Evolutionary conservation across 345 rosid species (phyloP).

Genomic region (Hypericum perforatum): DNA sequence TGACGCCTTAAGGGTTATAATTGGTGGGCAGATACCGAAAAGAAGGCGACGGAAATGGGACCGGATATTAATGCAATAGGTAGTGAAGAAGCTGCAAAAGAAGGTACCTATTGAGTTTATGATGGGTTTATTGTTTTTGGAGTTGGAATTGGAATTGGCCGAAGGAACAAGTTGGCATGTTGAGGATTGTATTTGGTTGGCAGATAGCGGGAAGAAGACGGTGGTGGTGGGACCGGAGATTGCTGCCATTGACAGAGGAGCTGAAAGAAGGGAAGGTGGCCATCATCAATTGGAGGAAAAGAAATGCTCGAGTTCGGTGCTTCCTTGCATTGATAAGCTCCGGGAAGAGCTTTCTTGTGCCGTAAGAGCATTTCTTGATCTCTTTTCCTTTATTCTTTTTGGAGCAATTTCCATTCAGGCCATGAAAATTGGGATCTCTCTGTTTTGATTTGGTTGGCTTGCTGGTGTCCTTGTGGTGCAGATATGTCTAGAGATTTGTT

Average conservation of each 20-base stretch:
- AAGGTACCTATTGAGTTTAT: constrained; percentile 5
- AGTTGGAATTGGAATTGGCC: constrained; percentile 1
- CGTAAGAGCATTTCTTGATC: constrained; percentile 31
- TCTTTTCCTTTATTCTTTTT: constrained; percentile 1
- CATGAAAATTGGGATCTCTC: neutral
- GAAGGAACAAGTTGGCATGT: constrained; percentile 3
- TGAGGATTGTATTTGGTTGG: constrained; percentile 1
- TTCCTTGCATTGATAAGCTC: constrained; percentile 70
- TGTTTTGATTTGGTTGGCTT: neutral
- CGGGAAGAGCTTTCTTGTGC: constrained; percentile 93
- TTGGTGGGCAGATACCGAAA: constrained; percentile 23
- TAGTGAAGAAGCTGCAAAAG: neutral
- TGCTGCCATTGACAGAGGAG: neutral
- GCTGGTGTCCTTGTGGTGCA: constrained; percentile 18
- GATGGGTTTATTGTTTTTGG: neutral
- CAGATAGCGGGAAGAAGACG: constrained; percentile 22
- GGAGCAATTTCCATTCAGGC: neutral
- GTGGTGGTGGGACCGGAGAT: neutral
- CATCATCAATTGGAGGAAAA: constrained; percentile 20
- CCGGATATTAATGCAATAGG: neutral
- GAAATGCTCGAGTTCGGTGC: constrained; percentile 17
- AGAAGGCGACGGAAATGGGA: neutral
- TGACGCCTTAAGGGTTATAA: constrained; percentile 2
- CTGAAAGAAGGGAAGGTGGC: constrained; percentile 9
- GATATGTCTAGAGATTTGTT: constrained; percentile 94